Conservation (phyloP, 2,329 filamentous ascomycete genomes). For the Claviceps cyperi region DNA sequence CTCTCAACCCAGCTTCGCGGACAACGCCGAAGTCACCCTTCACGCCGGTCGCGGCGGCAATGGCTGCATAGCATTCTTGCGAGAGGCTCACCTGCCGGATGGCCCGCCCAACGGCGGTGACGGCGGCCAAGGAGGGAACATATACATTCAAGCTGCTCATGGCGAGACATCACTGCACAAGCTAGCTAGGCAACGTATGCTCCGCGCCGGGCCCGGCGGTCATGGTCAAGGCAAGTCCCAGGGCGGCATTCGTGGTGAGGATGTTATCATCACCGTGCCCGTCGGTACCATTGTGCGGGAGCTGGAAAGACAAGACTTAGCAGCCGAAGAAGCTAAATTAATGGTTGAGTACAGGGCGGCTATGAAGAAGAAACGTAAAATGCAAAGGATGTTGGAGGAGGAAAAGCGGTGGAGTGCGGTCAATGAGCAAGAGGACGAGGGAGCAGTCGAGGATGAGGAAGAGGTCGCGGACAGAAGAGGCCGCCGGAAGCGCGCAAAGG, state of each 20-base stretch:
- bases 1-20: slow-evolving; percentile 67
- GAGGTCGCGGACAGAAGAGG: slow-evolving; percentile 3
- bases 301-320: slow-evolving; percentile 61
- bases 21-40: slow-evolving; percentile 66
- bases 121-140: slow-evolving; percentile 76
- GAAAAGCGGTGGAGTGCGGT: slow-evolving; percentile 10
- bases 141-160: slow-evolving; percentile 87
- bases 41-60: slow-evolving; percentile 72
- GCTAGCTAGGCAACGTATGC: slow-evolving; percentile 59
- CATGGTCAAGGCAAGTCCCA: slow-evolving; percentile 62
- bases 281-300: slow-evolving; percentile 86
- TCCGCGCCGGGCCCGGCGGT: slow-evolving; percentile 62
- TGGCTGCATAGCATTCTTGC: slow-evolving; percentile 86
- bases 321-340: slow-evolving; percentile 44
- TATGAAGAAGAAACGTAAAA: slow-evolving; percentile 18
- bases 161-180: slow-evolving; percentile 92
- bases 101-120: slow-evolving; percentile 92
- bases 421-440: slow-evolving; percentile 5
- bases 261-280: slow-evolving; percentile 78
- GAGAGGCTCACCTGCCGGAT: slow-evolving; percentile 78
- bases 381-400: slow-evolving; percentile 22
- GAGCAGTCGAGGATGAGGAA: slow-evolving; percentile 3
- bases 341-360: slow-evolving; percentile 18
- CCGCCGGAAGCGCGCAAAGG: neutral
- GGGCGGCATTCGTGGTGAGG: slow-evolving; percentile 68